These are phyloP conservation scores for Acer saccharum DNA, from an alignment of 345 rosid genomes.

Conservation along the genomic window DNA sequence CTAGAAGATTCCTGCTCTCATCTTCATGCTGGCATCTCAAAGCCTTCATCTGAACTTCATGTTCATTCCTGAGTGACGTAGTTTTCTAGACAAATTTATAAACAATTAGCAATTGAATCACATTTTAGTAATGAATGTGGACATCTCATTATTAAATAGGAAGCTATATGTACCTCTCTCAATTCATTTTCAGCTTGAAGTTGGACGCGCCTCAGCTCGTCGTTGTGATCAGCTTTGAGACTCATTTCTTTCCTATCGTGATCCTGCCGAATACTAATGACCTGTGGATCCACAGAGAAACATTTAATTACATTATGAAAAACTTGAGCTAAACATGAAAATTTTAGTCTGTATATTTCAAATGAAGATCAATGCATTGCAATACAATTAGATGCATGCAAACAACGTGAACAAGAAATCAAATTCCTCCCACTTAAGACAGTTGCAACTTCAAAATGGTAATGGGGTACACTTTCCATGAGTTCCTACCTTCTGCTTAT, in stretches of 20 bases:
- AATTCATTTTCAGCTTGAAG: constrained; percentile 71
- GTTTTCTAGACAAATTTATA: constrained; percentile 47
- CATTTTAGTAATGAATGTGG: constrained; percentile 11
- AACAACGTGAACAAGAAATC: neutral
- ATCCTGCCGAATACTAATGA: constrained; percentile 52
- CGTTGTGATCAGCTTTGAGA: constrained; percentile 58
- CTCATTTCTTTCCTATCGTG: constrained; percentile 55
- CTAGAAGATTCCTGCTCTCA: constrained; percentile 68
- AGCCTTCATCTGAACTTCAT: constrained; percentile 75
- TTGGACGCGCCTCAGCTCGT: constrained; percentile 66
- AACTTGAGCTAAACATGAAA: neutral
- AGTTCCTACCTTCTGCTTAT: neutral
- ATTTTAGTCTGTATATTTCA: neutral
- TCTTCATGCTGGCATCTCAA: constrained; percentile 70
- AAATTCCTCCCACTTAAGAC: constrained; percentile 6
- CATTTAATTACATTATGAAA: constrained; percentile 7
- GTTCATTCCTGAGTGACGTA: constrained; percentile 58
- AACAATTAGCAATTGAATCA: constrained; percentile 10
- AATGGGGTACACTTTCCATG: neutral
- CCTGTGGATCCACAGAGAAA: constrained; percentile 37
- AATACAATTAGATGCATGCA: neutral
- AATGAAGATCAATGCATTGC: neutral
- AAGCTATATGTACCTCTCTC: constrained; percentile 52
- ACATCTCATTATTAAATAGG: constrained; percentile 3
- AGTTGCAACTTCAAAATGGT: neutral